A percentile compares a stretch with the other conserved stretches of the same genome.
Conservation (phyloP, 148 eudicot species). For the Arctostaphylos glauca region DNA sequence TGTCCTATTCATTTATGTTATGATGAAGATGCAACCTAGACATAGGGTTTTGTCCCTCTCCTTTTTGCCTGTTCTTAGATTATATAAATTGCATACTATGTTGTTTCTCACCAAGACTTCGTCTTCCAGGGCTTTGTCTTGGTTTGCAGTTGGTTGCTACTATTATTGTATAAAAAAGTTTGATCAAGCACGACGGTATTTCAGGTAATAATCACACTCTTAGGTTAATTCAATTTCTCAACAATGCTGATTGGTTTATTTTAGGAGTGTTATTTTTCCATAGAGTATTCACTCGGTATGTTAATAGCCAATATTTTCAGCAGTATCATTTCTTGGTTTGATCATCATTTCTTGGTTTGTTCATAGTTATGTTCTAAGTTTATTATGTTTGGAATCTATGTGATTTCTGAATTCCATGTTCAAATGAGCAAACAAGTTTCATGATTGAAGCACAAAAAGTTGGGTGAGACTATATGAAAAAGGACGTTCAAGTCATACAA, state of each 20-base stretch:
- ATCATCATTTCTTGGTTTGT: no score
- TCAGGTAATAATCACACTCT: slow-evolving; percentile 51
- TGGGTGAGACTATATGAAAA: neutral
- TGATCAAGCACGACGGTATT: slow-evolving; percentile 91
- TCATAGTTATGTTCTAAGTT: neutral
- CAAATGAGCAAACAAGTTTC: neutral
- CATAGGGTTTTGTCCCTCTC: neutral
- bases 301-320: neutral
- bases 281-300: neutral
- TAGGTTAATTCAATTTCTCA: neutral
- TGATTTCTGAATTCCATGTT: neutral
- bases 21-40: neutral
- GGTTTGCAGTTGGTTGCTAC: slow-evolving; percentile 99
- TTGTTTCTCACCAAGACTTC: neutral
- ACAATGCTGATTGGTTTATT: neutral
- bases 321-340: slow-evolving; percentile 5
- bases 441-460: neutral
- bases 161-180: slow-evolving; percentile 91
- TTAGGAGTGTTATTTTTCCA: neutral
- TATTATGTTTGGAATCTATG: neutral
- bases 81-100: neutral
- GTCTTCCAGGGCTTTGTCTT: slow-evolving; percentile 74
- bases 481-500: neutral
- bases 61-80: neutral
- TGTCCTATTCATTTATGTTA: neutral